Conservation (phyloP, 768 basidiomycete genomes). For the Russula sp. region DNA sequence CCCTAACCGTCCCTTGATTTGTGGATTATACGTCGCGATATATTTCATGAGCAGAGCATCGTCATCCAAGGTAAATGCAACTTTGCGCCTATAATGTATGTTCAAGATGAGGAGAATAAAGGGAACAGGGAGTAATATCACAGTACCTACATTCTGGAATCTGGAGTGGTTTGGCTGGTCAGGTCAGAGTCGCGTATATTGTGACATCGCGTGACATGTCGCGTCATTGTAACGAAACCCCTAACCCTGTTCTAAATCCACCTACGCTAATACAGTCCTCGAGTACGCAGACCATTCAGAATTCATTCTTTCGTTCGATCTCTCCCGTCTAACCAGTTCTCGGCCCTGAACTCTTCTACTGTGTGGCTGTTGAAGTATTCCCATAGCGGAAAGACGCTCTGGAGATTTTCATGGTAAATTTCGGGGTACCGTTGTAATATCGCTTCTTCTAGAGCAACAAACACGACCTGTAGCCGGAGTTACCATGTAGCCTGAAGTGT, state of each 20-base stretch:
- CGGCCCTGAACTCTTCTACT: conserved; percentile 27
- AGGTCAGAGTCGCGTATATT: neutral
- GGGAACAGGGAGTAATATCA: neutral
- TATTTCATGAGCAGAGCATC: conserved; percentile 46
- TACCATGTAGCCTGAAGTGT: neutral
- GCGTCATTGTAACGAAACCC: conserved; percentile 8
- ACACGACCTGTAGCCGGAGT: conserved; percentile 52
- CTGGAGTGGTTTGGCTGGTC: neutral
- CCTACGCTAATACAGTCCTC: too few species aligned
- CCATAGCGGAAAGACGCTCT: conserved; percentile 57
- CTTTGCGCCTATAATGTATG: neutral
- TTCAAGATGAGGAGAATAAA: neutral
- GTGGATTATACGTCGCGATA: conserved; percentile 49
- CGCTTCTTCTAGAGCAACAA: conserved; percentile 55
- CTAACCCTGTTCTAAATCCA: neutral
- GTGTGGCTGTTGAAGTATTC: conserved; percentile 35
- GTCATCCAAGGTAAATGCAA: conserved; percentile 41
- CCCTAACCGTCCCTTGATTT: conserved; percentile 44
- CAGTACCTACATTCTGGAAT: conserved; percentile 12
- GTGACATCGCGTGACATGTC: conserved; percentile 11
- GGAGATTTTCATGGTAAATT: conserved; percentile 61
- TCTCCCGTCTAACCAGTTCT: conserved; percentile 7
- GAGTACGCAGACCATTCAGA: too few species aligned
- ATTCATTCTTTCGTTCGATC: neutral
- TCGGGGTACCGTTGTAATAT: conserved; percentile 63